phyloP scores from a whole-genome alignment of 345 rosid genomes.

The Lepidium africanum region DNA sequence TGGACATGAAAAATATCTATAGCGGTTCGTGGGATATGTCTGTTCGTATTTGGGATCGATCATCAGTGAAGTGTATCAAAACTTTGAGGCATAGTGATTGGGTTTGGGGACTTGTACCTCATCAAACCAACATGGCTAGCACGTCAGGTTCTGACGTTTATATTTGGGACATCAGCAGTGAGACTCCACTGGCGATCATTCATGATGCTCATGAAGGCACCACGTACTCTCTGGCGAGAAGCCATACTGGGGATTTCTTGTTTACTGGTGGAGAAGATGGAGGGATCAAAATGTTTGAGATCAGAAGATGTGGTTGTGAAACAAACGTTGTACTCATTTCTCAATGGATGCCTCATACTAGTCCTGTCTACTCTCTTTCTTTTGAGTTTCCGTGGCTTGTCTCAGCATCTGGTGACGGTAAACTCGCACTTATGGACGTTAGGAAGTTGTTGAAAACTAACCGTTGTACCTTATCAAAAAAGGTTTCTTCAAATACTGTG shows the following conservation, averaged over 20 bases:
- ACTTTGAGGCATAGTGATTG: slow-evolving; percentile 82
- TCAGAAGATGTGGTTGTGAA: slow-evolving; percentile 16
- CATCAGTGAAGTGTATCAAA: slow-evolving; percentile 54
- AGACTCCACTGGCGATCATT: slow-evolving; percentile 46
- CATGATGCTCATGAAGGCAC: slow-evolving; percentile 59
- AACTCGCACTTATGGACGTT: slow-evolving; percentile 66
- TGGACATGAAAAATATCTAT: slow-evolving; percentile 57
- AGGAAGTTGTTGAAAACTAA: slow-evolving; percentile 61
- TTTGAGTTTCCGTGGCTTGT: slow-evolving; percentile 99
- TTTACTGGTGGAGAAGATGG: slow-evolving; percentile 98
- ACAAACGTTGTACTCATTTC: slow-evolving; percentile 42
- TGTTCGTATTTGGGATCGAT: slow-evolving; percentile 80
- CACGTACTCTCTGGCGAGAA: slow-evolving; percentile 60
- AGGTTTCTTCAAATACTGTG: slow-evolving; percentile 29
- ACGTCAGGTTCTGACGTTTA: slow-evolving; percentile 80
- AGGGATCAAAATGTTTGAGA: slow-evolving; percentile 78
- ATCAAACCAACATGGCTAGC: slow-evolving; percentile 50
- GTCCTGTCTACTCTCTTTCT: slow-evolving; percentile 72
- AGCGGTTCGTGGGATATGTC: slow-evolving; percentile 99
- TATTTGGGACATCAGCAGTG: slow-evolving; percentile 56
- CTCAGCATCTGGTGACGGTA: slow-evolving; percentile 84
- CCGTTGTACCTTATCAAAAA: slow-evolving; percentile 27
- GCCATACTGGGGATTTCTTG: slow-evolving; percentile 74
- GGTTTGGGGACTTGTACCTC: slow-evolving; percentile 85
- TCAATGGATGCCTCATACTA: slow-evolving; percentile 79